Percentiles rank a stretch among this genome's conserved stretches.
Conservation (phyloP, 163 green algal species). For the Prototheca cutis region DNA sequence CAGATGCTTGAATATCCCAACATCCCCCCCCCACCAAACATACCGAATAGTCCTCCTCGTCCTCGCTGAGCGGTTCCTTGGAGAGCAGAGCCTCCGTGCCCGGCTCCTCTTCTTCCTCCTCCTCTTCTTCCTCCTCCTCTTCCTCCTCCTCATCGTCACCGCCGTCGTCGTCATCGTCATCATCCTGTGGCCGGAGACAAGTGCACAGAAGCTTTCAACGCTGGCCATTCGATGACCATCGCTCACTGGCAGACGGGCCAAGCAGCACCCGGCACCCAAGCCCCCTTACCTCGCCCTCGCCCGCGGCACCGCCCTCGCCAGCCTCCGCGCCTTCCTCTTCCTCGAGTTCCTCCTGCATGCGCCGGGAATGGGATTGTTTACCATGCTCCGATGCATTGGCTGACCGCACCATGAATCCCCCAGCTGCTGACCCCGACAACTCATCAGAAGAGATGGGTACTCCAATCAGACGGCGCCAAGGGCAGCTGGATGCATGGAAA, state of each 20-base stretch:
- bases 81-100: neutral
- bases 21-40: too few species aligned
- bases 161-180: conserved; percentile 11
- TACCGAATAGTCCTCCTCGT: conserved; percentile 24
- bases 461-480: too few species aligned
- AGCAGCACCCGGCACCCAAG: neutral
- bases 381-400: too few species aligned
- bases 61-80: conserved; percentile 14
- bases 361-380: neutral
- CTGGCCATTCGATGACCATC: neutral
- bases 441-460: too few species aligned
- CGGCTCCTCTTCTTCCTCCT: conserved; percentile 11
- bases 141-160: conserved; percentile 10
- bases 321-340: conserved; percentile 21
- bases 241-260: too few species aligned
- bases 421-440: too few species aligned
- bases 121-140: conserved; percentile 21
- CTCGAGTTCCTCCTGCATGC: conserved; percentile 8
- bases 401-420: too few species aligned
- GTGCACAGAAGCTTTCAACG: neutral
- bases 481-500: too few species aligned
- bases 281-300: neutral
- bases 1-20: too few species aligned
- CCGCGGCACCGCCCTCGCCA: neutral
- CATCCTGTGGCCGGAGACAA: neutral